A percentile compares a stretch with the other conserved stretches of the same genome.
Evolutionary conservation across 148 eudicot species (phyloP).

Genomic region (Fagopyrum tataricum): DNA sequence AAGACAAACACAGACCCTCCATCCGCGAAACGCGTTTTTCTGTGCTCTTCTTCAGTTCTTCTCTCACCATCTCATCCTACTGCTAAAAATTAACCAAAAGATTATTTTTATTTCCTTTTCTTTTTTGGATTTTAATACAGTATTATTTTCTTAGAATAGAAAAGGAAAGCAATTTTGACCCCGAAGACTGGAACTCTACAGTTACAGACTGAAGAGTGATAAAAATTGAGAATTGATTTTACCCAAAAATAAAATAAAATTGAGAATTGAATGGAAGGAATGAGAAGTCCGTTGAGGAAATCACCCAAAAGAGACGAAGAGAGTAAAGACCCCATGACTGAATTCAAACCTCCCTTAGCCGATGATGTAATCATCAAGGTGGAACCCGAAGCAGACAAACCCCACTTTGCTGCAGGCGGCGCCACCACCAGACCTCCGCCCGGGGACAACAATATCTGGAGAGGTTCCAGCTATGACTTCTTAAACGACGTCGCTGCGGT

Average conservation of each 20-base stretch:
- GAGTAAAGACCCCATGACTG: neutral
- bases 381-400: conserved; percentile 10
- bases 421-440: neutral
- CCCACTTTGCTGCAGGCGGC: neutral
- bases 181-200: too few species aligned
- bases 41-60: too few species aligned
- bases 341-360: conserved; percentile 5
- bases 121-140: too few species aligned
- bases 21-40: too few species aligned
- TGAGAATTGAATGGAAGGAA: conserved; percentile 20
- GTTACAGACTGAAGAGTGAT: too few species aligned
- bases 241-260: too few species aligned
- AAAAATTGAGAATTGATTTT: neutral
- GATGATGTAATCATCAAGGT: conserved; percentile 21
- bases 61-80: too few species aligned
- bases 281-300: conserved; percentile 16
- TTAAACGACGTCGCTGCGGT: conserved; percentile 23
- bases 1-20: too few species aligned
- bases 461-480: conserved; percentile 60
- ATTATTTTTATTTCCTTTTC: too few species aligned
- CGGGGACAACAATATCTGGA: conserved; percentile 23
- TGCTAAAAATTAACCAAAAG: too few species aligned
- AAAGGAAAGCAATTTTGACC: too few species aligned
- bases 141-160: too few species aligned
- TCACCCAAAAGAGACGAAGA: neutral